Conservation (phyloP, 2,329 filamentous ascomycete genomes). For the Ophiobolus disseminans region DNA sequence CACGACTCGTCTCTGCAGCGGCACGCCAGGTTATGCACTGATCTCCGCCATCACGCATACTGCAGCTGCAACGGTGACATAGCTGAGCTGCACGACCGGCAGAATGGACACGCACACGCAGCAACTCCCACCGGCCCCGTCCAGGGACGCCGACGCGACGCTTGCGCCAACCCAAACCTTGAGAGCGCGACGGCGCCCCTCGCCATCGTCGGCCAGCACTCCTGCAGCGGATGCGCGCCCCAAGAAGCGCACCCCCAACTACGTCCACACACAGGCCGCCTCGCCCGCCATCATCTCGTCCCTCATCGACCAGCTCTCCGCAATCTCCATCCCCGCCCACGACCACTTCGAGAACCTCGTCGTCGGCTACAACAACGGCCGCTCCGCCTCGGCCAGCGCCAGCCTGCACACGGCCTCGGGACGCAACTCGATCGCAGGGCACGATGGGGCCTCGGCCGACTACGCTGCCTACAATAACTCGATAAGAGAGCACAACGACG, state of each 20-base stretch:
- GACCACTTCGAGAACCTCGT: constrained; percentile 70
- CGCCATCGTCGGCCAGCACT: constrained; percentile 30
- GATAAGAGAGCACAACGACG: constrained; percentile 56
- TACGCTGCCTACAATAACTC: constrained; percentile 70
- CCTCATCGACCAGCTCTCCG: constrained; percentile 67
- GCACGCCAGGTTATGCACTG: no score
- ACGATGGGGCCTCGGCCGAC: constrained; percentile 69
- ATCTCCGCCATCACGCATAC: no score
- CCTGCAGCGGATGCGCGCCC: constrained; percentile 23
- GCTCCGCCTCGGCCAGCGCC: constrained; percentile 28
- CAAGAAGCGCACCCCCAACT: constrained; percentile 42
- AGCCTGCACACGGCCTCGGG: constrained; percentile 35
- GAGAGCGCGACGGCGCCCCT: constrained; percentile 37
- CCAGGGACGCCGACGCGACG: background rate
- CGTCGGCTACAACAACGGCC: constrained; percentile 39
- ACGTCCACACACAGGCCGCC: constrained; percentile 49
- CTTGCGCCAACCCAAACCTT: constrained; percentile 20
- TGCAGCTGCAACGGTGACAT: background rate
- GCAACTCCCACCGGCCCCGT: no score
- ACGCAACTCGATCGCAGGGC: constrained; percentile 24
- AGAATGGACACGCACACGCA: constrained; percentile 22
- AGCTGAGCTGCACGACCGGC: constrained; percentile 5
- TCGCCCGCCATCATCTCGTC: constrained; percentile 74
- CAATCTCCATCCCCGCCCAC: constrained; percentile 68
- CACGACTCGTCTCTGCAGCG: background rate